Conservation (phyloP, 148 eudicot species). For the Rhododendron williamsianum region DNA sequence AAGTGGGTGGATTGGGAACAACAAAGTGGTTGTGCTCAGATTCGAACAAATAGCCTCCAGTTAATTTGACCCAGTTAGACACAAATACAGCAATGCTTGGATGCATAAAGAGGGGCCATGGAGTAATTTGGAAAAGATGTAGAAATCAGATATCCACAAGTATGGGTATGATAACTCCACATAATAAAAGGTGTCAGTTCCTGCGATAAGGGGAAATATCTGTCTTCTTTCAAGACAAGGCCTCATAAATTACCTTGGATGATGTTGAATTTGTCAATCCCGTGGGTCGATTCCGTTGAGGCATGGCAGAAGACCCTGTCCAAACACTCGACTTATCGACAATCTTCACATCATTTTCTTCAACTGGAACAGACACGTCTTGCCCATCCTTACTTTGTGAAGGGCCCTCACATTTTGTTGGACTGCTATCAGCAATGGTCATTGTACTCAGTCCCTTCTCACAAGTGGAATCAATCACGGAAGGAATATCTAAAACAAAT, state of each 20-base stretch:
- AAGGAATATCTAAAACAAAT: conserved; percentile 45
- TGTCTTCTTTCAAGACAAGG: conserved; percentile 1
- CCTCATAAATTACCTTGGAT: conserved; percentile 49
- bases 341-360: conserved; percentile 23
- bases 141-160: background rate
- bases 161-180: background rate
- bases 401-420: conserved; percentile 10
- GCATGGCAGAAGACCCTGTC: conserved; percentile 38
- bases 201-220: background rate
- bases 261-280: conserved; percentile 34
- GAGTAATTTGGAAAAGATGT: background rate
- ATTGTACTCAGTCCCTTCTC: conserved; percentile 59
- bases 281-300: conserved; percentile 25
- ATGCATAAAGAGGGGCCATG: background rate
- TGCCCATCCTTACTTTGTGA: conserved; percentile 19
- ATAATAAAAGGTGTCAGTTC: background rate
- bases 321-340: conserved; percentile 29
- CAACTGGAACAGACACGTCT: conserved; percentile 19
- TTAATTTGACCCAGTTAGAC: background rate
- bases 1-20: background rate
- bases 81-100: background rate
- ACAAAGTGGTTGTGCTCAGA: background rate
- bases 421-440: conserved; percentile 43
- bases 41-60: background rate
- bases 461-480: conserved; percentile 43